Conservation (phyloP, 2,329 filamentous ascomycete genomes). For the Onygenales sp. region DNA sequence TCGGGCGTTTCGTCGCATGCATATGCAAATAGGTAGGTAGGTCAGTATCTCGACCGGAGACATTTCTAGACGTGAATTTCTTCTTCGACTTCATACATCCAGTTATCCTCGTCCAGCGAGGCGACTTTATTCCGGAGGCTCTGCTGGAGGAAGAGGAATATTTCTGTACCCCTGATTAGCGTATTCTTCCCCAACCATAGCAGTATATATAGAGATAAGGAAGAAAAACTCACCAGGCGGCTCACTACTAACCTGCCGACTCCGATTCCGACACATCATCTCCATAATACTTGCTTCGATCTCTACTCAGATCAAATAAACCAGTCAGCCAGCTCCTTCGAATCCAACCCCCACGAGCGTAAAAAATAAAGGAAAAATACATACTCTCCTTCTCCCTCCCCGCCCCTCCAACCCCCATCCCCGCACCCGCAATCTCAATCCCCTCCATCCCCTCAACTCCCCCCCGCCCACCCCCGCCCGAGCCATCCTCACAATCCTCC, state of each 20-base stretch:
- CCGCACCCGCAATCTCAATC: conserved; percentile 76
- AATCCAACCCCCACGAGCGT: neutral
- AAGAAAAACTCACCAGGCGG: conserved; percentile 48
- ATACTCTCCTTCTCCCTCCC: conserved; percentile 53
- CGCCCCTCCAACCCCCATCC: conserved; percentile 53
- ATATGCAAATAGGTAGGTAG: neutral
- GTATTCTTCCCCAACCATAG: conserved; percentile 9
- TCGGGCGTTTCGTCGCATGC: neutral
- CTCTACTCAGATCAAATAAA: conserved; percentile 21
- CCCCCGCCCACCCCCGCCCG: conserved; percentile 81
- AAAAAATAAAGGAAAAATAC: conserved; percentile 7
- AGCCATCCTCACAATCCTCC: conserved; percentile 28
- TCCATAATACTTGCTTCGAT: conserved; percentile 38
- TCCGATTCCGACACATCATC: conserved; percentile 25
- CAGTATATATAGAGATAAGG: neutral
- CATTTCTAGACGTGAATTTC: conserved; percentile 23
- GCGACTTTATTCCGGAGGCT: conserved; percentile 65
- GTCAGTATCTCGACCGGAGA: too few relatives aligned
- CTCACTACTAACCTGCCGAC: conserved; percentile 48
- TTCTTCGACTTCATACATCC: conserved; percentile 77
- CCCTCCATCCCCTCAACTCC: conserved; percentile 87
- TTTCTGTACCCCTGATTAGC: conserved; percentile 41
- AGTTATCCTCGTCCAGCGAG: conserved; percentile 70
- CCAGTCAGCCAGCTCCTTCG: neutral
- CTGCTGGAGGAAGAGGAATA: conserved; percentile 58